A percentile compares a stretch with the other conserved stretches of the same genome.
Evolutionary conservation across 345 rosid species (phyloP).

Genomic region (Brassica cretica): DNA sequence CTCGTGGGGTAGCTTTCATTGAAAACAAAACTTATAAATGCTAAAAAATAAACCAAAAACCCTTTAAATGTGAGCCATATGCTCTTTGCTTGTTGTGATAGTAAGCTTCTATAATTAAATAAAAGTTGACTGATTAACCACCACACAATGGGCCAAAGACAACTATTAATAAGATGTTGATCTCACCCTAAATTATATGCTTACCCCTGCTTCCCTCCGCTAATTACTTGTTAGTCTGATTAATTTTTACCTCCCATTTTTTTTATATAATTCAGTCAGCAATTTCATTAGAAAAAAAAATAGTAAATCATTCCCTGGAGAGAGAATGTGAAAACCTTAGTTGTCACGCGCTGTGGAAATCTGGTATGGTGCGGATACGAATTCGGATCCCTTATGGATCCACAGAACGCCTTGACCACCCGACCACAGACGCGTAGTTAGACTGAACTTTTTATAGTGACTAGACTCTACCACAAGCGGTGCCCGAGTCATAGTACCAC

Average conservation of each 20-base stretch:
- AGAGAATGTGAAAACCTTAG: too few species aligned
- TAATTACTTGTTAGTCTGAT: background rate
- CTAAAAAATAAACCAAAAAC: slow-evolving; percentile 2
- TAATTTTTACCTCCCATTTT: background rate
- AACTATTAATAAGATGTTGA: slow-evolving; percentile 37
- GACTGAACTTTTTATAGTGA: too few species aligned
- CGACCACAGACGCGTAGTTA: too few species aligned
- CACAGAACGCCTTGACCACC: too few species aligned
- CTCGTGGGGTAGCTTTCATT: slow-evolving; percentile 29
- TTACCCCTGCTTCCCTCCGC: background rate
- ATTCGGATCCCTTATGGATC: too few species aligned
- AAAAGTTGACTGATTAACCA: slow-evolving; percentile 35
- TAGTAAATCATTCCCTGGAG: too few species aligned
- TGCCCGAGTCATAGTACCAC: too few species aligned
- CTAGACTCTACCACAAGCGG: too few species aligned
- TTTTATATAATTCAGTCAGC: background rate
- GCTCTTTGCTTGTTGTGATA: slow-evolving; percentile 38
- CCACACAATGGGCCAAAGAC: slow-evolving; percentile 43
- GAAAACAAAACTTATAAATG: slow-evolving; percentile 6
- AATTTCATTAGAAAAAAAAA: background rate
- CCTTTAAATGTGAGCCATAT: slow-evolving; percentile 64
- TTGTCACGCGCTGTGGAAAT: too few species aligned
- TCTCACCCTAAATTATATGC: slow-evolving; percentile 24
- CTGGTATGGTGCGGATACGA: too few species aligned
- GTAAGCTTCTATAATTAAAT: slow-evolving; percentile 31